Evolutionary conservation across 83 land plant genomes (phyloP).

Genomic region (Picea abies): DNA sequence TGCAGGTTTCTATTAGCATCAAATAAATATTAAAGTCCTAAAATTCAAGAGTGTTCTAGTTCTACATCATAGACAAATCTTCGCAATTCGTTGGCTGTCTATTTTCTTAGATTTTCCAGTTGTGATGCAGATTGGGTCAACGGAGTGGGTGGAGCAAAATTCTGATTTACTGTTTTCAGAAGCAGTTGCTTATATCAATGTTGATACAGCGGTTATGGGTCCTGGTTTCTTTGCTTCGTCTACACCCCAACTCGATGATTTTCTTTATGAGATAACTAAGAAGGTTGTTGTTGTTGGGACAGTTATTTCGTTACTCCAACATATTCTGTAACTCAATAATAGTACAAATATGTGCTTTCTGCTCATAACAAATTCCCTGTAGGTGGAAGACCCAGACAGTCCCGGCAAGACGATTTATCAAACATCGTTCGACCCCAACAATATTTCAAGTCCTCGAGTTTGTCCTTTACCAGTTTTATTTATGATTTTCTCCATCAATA

Average conservation of each 20-base stretch:
- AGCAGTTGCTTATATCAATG: constrained; percentile 88
- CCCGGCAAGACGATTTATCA: constrained; percentile 42
- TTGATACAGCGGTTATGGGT: constrained; percentile 88
- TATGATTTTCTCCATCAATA: neutral
- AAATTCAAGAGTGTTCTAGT: too few relatives aligned
- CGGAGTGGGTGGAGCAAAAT: constrained; percentile 94
- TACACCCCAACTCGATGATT: constrained; percentile 71
- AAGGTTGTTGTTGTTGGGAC: constrained; percentile 38
- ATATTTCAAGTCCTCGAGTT: neutral
- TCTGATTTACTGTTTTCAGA: constrained; percentile 45
- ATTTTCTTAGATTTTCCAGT: neutral
- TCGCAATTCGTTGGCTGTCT: too few relatives aligned
- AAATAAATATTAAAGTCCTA: too few relatives aligned
- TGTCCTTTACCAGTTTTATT: neutral
- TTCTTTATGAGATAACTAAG: constrained; percentile 38
- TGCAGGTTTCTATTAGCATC: too few relatives aligned
- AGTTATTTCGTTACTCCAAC: neutral
- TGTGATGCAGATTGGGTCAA: constrained; percentile 77
- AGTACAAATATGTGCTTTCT: neutral
- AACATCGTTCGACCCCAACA: constrained; percentile 34
- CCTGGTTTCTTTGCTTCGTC: constrained; percentile 51
- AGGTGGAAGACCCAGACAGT: constrained; percentile 57
- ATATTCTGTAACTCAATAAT: neutral
- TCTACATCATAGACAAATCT: too few relatives aligned
- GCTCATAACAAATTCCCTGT: neutral